Evolutionary conservation across 2,329 filamentous ascomycete genomes (phyloP).

Genomic region (Fusarium sp.): DNA sequence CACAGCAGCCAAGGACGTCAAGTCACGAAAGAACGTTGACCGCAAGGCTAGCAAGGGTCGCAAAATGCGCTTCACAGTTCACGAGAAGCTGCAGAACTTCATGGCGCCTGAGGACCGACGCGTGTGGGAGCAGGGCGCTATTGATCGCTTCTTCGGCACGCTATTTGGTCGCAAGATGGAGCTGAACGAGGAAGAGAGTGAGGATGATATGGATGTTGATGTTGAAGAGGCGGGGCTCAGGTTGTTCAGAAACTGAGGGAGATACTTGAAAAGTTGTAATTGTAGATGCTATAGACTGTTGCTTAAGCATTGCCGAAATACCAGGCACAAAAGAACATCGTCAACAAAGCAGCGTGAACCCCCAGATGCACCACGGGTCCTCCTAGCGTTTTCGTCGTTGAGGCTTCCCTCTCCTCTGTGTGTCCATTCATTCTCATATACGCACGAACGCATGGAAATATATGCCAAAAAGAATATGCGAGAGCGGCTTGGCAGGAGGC

Average conservation of each 20-base stretch:
- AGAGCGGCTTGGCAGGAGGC: conserved; percentile 54
- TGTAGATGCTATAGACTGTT: conserved; percentile 24
- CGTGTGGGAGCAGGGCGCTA: conserved; percentile 82
- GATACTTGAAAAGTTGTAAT: conserved; percentile 29
- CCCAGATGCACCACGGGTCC: conserved; percentile 62
- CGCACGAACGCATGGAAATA: conserved; percentile 63
- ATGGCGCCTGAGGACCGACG: conserved; percentile 92
- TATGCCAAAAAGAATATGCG: conserved; percentile 63
- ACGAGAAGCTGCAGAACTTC: conserved; percentile 98
- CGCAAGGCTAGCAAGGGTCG: conserved; percentile 95
- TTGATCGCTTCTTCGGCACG: conserved; percentile 82
- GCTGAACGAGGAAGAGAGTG: conserved; percentile 70
- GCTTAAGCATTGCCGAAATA: conserved; percentile 28
- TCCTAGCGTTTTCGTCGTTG: conserved; percentile 54
- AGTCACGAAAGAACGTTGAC: conserved; percentile 86
- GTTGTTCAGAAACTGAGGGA: conserved; percentile 62
- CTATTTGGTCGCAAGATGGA: conserved; percentile 78
- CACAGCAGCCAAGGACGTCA: conserved; percentile 80
- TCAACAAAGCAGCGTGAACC: conserved; percentile 57
- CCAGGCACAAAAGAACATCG: conserved; percentile 51
- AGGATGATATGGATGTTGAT: conserved; percentile 65
- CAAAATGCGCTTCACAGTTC: conserved; percentile 93
- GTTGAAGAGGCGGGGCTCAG: conserved; percentile 67
- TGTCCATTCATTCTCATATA: conserved; percentile 51
- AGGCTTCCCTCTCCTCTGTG: conserved; percentile 12